A percentile compares a stretch with the other conserved stretches of the same genome.
Evolutionary conservation across 2,329 filamentous ascomycete species (phyloP).

Genomic region (Atkinsonella texensis): DNA sequence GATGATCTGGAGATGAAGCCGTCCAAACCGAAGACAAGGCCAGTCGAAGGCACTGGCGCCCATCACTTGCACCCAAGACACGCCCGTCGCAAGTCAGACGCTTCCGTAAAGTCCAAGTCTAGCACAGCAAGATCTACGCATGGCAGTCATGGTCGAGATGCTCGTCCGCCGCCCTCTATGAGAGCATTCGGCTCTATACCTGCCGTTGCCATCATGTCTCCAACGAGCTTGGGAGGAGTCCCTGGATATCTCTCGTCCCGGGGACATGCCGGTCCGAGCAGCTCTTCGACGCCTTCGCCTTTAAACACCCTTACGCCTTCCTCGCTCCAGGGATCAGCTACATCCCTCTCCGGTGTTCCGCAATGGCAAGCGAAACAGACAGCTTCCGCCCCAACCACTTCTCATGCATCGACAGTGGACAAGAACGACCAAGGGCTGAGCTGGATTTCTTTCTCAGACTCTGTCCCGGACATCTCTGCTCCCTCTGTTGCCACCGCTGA

Average conservation of each 20-base stretch:
- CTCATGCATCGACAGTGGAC: constrained; percentile 2
- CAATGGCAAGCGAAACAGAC: constrained; percentile 6
- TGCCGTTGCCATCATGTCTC: constrained; percentile 1
- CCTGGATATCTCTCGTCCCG: background rate
- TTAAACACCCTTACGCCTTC: constrained; percentile 1
- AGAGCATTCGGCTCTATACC: constrained; percentile 18
- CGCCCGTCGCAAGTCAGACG: constrained; percentile 18
- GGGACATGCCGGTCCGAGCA: background rate
- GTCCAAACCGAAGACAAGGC: constrained; percentile 7
- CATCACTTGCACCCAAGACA: constrained; percentile 17
- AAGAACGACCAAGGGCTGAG: constrained; percentile 6
- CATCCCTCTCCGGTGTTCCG: constrained; percentile 12
- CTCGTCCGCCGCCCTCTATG: constrained; percentile 19
- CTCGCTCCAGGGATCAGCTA: constrained; percentile 12
- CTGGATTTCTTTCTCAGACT: constrained; percentile 4
- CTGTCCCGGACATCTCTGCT: background rate
- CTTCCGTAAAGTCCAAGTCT: constrained; percentile 14
- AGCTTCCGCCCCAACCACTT: constrained; percentile 8
- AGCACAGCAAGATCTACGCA: constrained; percentile 8
- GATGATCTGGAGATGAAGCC: constrained; percentile 29
- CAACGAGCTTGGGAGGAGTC: background rate
- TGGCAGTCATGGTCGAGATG: constrained; percentile 10
- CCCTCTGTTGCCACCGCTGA: background rate
- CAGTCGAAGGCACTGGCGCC: constrained; percentile 1
- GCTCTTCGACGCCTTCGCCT: constrained; percentile 1